Percentiles rank a stretch among this genome's conserved stretches.
phyloP scores from a whole-genome alignment of 805 yeast genomes.

The Alloascoidea hylecoeti region DNA sequence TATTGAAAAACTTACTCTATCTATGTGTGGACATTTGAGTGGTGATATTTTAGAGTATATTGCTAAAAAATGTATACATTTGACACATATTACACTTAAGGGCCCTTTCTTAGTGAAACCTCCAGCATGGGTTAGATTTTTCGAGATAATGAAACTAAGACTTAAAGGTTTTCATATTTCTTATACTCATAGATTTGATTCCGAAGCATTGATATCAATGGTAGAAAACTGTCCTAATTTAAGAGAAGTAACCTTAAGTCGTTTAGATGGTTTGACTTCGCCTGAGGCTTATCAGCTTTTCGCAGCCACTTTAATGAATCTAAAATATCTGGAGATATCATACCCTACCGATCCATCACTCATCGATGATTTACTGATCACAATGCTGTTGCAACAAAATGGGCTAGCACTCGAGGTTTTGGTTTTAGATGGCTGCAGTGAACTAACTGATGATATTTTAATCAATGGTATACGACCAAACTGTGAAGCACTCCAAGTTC shows the following conservation, averaged over 20 bases:
- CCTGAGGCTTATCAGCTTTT: slow-evolving; percentile 43
- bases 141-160: slow-evolving; percentile 38
- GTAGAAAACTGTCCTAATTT: slow-evolving; percentile 44
- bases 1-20: slow-evolving; percentile 46
- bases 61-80: slow-evolving; percentile 37
- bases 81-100: slow-evolving; percentile 50
- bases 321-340: slow-evolving; percentile 49
- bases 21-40: slow-evolving; percentile 90
- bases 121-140: slow-evolving; percentile 62
- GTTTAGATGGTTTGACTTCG: slow-evolving; percentile 60
- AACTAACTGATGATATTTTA: slow-evolving; percentile 44
- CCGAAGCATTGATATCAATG: slow-evolving; percentile 47
- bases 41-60: slow-evolving; percentile 60
- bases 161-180: slow-evolving; percentile 47
- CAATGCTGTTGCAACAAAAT: slow-evolving; percentile 25
- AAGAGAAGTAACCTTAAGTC: slow-evolving; percentile 41
- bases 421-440: slow-evolving; percentile 59
- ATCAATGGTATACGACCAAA: slow-evolving; percentile 44
- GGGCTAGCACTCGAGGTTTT: slow-evolving; percentile 50
- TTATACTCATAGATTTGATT: slow-evolving; percentile 74
- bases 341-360: slow-evolving; percentile 34
- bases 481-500: slow-evolving; percentile 36
- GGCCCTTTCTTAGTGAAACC: slow-evolving; percentile 85
- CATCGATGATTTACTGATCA: slow-evolving; percentile 26
- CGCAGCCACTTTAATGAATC: slow-evolving; percentile 42